phyloP scores from a whole-genome alignment of 305 asterid species.

The Fraxinus dipetala region DNA sequence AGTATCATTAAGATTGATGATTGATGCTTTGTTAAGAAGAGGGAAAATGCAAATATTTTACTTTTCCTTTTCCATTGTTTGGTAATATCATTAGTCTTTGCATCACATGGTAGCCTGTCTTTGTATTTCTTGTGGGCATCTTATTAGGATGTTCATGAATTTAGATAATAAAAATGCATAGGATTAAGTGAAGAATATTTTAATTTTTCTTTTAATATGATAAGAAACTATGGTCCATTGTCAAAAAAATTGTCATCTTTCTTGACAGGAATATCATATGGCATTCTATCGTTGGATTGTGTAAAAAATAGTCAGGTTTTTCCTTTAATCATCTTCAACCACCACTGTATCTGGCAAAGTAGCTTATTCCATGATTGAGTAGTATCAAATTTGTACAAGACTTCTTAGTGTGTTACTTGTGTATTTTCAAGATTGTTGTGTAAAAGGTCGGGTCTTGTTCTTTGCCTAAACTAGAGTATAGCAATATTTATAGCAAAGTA shows the following conservation, averaged over 20 bases:
- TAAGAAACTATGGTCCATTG: too few relatives aligned
- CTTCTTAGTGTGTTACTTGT: slow-evolving; percentile 5
- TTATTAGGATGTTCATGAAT: background rate
- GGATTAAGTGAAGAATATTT: background rate
- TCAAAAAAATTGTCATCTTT: too few relatives aligned
- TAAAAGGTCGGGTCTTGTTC: slow-evolving; percentile 16
- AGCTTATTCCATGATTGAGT: background rate
- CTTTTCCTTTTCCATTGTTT: background rate
- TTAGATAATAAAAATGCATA: background rate
- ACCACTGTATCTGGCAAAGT: too few relatives aligned
- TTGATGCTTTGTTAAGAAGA: background rate
- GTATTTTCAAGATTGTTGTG: slow-evolving; percentile 3
- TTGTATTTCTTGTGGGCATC: slow-evolving; percentile 26
- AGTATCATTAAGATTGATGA: background rate
- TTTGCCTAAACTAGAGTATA: background rate
- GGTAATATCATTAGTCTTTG: background rate
- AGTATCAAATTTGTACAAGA: background rate
- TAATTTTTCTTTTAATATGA: background rate
- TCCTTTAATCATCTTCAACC: too few relatives aligned
- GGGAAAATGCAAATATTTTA: background rate
- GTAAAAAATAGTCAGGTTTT: too few relatives aligned
- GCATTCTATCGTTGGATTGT: too few relatives aligned
- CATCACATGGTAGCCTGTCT: background rate
- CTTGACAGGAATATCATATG: too few relatives aligned
- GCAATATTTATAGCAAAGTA: background rate